Base-by-base conservation (phyloP, 345 rosid genomes). In the Balakata baccata region DNA sequence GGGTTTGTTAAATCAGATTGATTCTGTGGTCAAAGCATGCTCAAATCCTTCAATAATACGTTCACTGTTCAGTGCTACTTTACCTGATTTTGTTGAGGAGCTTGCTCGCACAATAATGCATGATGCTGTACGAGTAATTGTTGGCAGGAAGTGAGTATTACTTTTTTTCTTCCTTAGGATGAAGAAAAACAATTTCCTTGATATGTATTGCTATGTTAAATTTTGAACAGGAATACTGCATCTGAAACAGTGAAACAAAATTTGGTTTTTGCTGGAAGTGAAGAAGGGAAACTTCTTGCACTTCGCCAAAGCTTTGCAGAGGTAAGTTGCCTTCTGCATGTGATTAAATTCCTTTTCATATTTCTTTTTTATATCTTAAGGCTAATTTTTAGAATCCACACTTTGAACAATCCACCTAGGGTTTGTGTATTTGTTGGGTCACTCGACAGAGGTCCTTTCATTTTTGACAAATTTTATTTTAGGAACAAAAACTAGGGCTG, bases 31-130 rank as follows among this genome's bases (percentile, higher is more conserved):
- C 13, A 89, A 92, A 84, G 94, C 96, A 56, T 92, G 99, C 75
- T 87, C 98, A 18, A 92, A 95, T 72, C 98, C 98, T 74, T 87
- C 92, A 61, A 85, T 95, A 76, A 57, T 85, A 79, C 92, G 96
- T 17, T 86, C 97, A 53, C 71, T 95, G 78, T 95, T 95, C 81
- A 95, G 98, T 90, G 99, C 99, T 74, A 95, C 99, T 49, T 81
- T 95, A 53, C 99, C 99, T 7, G 99, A 92, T 84, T 88, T 69
- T 78, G 94, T 92, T 70, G 99, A 92, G 85, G 98, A 92, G 80
- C 94, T 92, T 78, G 98, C 98, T 71, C 91, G 97, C 41, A 85
- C 97, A 66, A 86, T 89, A 56, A 91, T 95, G 99, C 98, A 91
- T 13, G 97, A 95, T 87, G 99, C 98, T 65, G 90, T 95, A 77